phyloP scores from a whole-genome alignment of 2,329 filamentous ascomycete genomes.

The Biscogniauxia sp. region DNA sequence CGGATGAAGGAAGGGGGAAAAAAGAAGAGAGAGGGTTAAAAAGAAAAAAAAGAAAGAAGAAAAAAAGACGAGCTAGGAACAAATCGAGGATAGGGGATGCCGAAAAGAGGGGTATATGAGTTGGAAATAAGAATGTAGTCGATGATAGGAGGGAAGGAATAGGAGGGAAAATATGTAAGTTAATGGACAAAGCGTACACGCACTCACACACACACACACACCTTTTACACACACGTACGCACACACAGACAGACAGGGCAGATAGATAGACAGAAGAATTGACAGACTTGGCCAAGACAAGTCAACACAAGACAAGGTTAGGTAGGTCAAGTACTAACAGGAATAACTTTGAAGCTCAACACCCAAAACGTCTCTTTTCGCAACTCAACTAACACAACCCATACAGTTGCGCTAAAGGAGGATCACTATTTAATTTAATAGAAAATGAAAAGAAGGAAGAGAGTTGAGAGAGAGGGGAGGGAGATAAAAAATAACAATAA shows the following conservation, averaged over 20 bases:
- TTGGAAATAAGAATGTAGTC: conserved; percentile 1
- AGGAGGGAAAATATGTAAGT: not conserved
- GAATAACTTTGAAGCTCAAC: no score
- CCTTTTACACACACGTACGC: not conserved
- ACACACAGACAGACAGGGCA: not conserved
- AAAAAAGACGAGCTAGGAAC: conserved; percentile 15
- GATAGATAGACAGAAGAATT: not conserved
- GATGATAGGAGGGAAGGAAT: not conserved
- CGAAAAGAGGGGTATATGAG: conserved; percentile 26
- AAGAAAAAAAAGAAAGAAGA: conserved; percentile 5
- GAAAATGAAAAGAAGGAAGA: not conserved
- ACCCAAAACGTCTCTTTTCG: not conserved
- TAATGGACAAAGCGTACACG: conserved; percentile 14
- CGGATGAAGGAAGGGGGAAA: not conserved
- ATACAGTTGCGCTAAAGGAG: not conserved
- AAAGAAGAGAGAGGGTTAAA: conserved; percentile 9
- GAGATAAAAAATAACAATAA: no score
- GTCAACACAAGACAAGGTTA: no score
- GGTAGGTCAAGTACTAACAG: no score
- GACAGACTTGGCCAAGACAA: not conserved
- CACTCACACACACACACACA: conserved; percentile 1
- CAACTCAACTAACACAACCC: not conserved
- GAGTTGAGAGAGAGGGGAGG: not conserved
- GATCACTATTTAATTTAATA: not conserved
- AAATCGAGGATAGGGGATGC: conserved; percentile 19